These are phyloP conservation scores for Myxozyma neglecta DNA, from an alignment of 805 yeast genomes.

Conservation along the genomic window DNA sequence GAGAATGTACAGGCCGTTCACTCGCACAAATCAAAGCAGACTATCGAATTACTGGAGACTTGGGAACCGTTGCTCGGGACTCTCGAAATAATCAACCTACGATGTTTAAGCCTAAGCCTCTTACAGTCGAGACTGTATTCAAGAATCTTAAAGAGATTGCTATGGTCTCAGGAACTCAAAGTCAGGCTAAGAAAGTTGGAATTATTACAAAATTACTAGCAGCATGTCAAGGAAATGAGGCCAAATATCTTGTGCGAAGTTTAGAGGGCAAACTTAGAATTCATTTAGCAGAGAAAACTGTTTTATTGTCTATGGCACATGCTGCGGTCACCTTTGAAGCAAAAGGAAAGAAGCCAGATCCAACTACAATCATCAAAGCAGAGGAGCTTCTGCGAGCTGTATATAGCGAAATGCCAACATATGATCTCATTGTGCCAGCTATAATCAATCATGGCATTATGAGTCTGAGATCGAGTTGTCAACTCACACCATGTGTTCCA, in stretches of 20 bases:
- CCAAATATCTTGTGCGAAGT: conserved; percentile 85
- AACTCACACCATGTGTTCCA: conserved; percentile 87
- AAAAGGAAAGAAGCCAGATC: conserved; percentile 36
- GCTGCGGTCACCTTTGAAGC: conserved; percentile 69
- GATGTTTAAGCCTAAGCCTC: conserved; percentile 87
- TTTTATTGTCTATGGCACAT: conserved; percentile 77
- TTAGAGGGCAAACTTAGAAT: conserved; percentile 91
- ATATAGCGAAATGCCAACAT: conserved; percentile 83
- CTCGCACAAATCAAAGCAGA: conserved; percentile 68
- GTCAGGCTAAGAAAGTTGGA: conserved; percentile 75
- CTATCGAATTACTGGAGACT: conserved; percentile 79
- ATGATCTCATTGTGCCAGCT: conserved; percentile 69
- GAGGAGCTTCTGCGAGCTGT: conserved; percentile 83
- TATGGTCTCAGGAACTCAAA: conserved; percentile 69
- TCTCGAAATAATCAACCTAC: conserved; percentile 85
- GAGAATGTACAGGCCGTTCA: conserved; percentile 86
- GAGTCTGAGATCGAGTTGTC: conserved; percentile 64
- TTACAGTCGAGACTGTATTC: conserved; percentile 74
- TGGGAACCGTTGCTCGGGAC: conserved; percentile 82
- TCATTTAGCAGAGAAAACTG: conserved; percentile 92
- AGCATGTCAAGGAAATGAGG: conserved; percentile 84
- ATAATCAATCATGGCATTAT: conserved; percentile 68
- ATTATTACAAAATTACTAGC: conserved; percentile 82
- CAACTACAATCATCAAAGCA: conserved; percentile 57
- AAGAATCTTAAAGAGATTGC: conserved; percentile 75